Conservation (phyloP, 2,329 filamentous ascomycete species). For the Hypoxylon sp. region DNA sequence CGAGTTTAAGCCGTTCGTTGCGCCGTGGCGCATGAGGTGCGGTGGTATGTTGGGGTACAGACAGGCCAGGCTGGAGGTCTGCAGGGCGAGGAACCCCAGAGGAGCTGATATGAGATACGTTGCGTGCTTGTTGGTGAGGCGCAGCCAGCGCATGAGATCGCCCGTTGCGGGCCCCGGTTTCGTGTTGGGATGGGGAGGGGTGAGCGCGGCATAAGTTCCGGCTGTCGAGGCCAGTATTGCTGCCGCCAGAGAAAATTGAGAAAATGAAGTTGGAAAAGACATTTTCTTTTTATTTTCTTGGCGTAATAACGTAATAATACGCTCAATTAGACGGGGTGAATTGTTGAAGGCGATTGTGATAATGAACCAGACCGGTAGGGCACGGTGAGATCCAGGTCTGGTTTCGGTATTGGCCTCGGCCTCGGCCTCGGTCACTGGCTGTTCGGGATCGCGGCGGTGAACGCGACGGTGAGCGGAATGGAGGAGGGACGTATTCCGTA, state of each 20-base stretch:
- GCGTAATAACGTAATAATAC: background rate
- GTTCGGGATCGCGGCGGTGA: background rate
- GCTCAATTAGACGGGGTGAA: background rate
- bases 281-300: conserved; percentile 3
- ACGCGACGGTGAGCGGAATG: background rate
- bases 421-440: background rate
- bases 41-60: conserved; percentile 43
- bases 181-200: conserved; percentile 49
- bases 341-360: background rate
- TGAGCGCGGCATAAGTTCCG: conserved; percentile 50
- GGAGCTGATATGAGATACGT: conserved; percentile 43
- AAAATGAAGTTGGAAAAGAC: conserved; percentile 9
- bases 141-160: conserved; percentile 32
- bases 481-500: background rate
- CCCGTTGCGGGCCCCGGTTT: conserved; percentile 23
- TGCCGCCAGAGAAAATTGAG: conserved; percentile 33
- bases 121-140: conserved; percentile 46
- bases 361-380: background rate
- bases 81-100: conserved; percentile 42
- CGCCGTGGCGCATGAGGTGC: conserved; percentile 47
- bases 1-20: conserved; percentile 50
- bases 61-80: conserved; percentile 40
- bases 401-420: background rate
- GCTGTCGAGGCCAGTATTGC: conserved; percentile 45
- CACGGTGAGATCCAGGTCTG: background rate